phyloP scores from a whole-genome alignment of 164 flowering plant genomes.

The Tinospora cordifolia region DNA sequence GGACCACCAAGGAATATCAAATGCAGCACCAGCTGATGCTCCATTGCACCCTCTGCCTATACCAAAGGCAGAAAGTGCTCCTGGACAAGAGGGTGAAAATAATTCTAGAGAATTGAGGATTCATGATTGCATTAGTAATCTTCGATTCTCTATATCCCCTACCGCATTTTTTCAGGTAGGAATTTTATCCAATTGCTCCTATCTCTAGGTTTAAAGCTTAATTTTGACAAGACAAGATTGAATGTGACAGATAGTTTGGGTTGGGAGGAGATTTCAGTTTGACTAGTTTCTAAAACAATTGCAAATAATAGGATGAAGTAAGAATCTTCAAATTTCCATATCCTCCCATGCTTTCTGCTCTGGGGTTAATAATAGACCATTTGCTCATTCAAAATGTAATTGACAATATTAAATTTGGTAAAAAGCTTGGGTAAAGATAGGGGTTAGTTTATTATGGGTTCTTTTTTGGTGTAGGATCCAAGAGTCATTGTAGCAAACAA shows the following conservation, averaged over 20 bases:
- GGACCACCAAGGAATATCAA: constrained; percentile 95
- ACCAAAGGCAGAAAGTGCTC: constrained; percentile 26
- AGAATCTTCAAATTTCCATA: too few species aligned
- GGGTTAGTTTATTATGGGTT: too few species aligned
- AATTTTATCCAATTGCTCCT: constrained; percentile 7
- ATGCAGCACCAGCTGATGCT: constrained; percentile 87
- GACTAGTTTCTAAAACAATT: too few species aligned
- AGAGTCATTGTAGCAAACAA: too few species aligned
- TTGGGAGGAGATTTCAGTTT: too few species aligned
- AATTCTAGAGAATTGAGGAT: constrained; percentile 47
- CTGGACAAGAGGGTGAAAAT: constrained; percentile 16
- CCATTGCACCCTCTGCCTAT: constrained; percentile 53
- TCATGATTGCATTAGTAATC: constrained; percentile 72
- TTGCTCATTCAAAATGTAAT: neutral
- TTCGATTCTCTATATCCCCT: constrained; percentile 76
- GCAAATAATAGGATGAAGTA: too few species aligned
- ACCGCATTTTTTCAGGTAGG: constrained; percentile 93
- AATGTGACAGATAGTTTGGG: too few species aligned
- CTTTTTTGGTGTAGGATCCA: neutral
- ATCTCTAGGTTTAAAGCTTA: constrained; percentile 3
- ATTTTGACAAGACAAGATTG: too few species aligned
- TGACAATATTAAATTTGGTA: neutral
- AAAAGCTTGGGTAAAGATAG: neutral
- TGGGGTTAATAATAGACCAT: neutral
- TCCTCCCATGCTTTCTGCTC: too few species aligned